Evolutionary conservation across 257 asterid genomes (phyloP), one percentile per base, ranked within the genome.

Genomic region (Ehretia macrophylla): DNA sequence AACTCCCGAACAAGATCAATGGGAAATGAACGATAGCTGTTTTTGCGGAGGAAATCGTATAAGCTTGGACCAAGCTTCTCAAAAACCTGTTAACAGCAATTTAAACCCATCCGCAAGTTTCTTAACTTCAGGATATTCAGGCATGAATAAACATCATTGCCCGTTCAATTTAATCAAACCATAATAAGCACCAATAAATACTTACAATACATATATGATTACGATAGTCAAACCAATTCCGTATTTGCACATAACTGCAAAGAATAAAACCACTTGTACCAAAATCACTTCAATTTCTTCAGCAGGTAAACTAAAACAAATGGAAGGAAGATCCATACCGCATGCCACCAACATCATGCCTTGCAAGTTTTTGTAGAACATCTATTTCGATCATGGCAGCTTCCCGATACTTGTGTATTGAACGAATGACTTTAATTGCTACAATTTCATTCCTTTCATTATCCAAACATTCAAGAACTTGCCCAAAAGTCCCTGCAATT

Each of bases 31-130:
- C 90, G 86, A 60, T 88, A 83, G 85, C 84, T 88, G 86, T 88
- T 88, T 85, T 83, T 88, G 90, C 92, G 89, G 63, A 85, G 95
- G 71, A 88, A 83, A 79, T 88, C 96, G 55, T 88, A 88, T 82
- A 88, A 88, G 79, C 95, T 85, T 74, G 96, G 96, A 63, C 96
- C 96, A 81, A 88, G 96, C 95, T 77, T 88, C 96, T 88, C 96
- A 79, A 88, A 88, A 60, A 88, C 96, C 96, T 88, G 92, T 74
- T 77, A 77, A 78, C 67, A 85, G 75, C 94, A 85, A n/a, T 81
- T 79, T 77, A 73, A 74, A 76, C 73, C 72, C 81, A 86, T 78
- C 82, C 77, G 62, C 86, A 74, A 70, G 74, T 73, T 58, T 78
- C 80, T 70, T 84, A 73, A 79, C 73, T 68, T 59, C 81, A 71